Percentiles rank a stretch among this genome's conserved stretches.
Evolutionary conservation across 1,284 basidiomycete species (phyloP).

Genomic region (Earliella scabrosa): DNA sequence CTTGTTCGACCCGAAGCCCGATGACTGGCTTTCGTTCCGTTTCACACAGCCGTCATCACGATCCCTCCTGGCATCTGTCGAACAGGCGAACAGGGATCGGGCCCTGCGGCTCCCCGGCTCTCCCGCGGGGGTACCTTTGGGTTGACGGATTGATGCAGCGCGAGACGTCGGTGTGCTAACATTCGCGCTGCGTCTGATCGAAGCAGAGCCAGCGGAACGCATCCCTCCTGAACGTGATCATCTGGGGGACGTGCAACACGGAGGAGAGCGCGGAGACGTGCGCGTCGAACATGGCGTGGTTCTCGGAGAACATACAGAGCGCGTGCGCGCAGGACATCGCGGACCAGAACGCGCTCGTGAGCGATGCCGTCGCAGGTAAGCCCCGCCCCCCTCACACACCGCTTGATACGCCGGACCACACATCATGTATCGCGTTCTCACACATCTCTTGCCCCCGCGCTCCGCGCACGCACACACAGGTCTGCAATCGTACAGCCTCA

Average conservation of each 20-base stretch:
- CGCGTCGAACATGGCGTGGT: constrained; percentile 63
- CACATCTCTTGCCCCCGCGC: background rate
- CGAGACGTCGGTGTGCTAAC: constrained; percentile 7
- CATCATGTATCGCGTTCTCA: background rate
- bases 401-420: background rate
- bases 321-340: constrained; percentile 59
- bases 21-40: background rate
- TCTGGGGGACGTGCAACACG: constrained; percentile 82
- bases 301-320: constrained; percentile 48
- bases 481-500: constrained; percentile 59
- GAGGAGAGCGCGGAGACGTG: constrained; percentile 52
- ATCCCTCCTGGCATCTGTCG: background rate
- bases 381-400: constrained; percentile 10
- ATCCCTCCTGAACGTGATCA: constrained; percentile 63
- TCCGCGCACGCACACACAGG: constrained; percentile 38
- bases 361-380: constrained; percentile 57
- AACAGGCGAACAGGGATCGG: background rate
- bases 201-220: constrained; percentile 67
- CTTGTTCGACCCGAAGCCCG: background rate
- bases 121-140: constrained; percentile 12
- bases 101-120: constrained; percentile 2
- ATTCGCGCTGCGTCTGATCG: constrained; percentile 5
- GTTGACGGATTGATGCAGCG: background rate
- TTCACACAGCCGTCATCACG: constrained; percentile 4
- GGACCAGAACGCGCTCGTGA: constrained; percentile 51